A percentile compares a stretch with the other conserved stretches of the same genome.
Evolutionary conservation across 225 moss, liverwort and hornwort genomes (phyloP).

Genomic region (Marchantia polymorpha): DNA sequence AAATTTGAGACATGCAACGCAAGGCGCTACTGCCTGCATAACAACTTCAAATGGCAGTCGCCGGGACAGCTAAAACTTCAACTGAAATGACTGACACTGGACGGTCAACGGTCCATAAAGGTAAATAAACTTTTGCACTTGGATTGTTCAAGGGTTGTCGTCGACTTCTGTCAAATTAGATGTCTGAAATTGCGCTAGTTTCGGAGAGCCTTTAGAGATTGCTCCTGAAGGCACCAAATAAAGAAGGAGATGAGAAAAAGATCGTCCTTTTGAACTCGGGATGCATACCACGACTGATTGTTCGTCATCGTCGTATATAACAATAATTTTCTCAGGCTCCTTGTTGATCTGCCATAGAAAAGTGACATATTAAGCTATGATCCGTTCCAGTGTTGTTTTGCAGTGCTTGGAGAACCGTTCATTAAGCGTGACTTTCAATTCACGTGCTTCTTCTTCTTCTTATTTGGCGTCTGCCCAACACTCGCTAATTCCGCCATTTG

Average conservation of each 20-base stretch:
- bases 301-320: slow-evolving; percentile 33
- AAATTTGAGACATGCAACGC: not conserved
- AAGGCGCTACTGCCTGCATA: not conserved
- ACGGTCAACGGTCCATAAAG: not conserved
- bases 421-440: too few relatives aligned
- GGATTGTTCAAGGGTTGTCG: not conserved
- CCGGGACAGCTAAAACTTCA: not conserved
- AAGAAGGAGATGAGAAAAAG: not conserved
- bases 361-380: not conserved
- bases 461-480: too few relatives aligned
- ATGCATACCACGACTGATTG: slow-evolving; percentile 22
- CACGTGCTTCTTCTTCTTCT: too few relatives aligned
- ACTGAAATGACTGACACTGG: not conserved
- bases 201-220: not conserved
- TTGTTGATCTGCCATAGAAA: slow-evolving; percentile 29
- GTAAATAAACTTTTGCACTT: not conserved
- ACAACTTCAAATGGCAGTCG: not conserved
- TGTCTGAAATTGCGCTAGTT: not conserved
- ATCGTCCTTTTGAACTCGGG: not conserved
- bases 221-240: not conserved
- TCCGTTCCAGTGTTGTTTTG: not conserved
- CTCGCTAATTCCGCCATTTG: too few relatives aligned
- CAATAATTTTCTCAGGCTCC: slow-evolving; percentile 28
- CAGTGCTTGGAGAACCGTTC: too few relatives aligned
- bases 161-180: not conserved